Evolutionary conservation across 257 asterid species (phyloP), one percentile per base, ranked within the genome.

Genomic region (Fraxinus quadrangulata): DNA sequence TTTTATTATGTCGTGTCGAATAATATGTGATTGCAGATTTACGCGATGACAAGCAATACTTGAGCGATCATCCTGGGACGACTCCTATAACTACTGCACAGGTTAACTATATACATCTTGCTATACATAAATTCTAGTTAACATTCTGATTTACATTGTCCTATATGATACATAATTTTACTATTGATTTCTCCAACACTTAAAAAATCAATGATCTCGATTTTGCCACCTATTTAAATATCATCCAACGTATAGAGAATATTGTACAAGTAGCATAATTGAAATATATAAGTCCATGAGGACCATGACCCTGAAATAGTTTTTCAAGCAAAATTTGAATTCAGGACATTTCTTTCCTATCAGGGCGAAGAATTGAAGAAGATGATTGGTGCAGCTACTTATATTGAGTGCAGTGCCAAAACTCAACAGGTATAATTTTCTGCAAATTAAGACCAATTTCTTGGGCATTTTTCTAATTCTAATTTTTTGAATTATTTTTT

Each of bases 351-450:
- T 63, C 2, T 37, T 76, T 45, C 24, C 2, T 5, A 75, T 13
- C 77, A 93, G 97, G 98, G 98, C 11, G 98, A 94, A 79, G 98
- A 94, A 79, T 73, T 92, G 82, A 90, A 81, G 86, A 90, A 89
- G 86, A 83, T 81, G 86, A 89, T 89, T 70, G 97, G 98, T 9
- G 98, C 97, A 77, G 90, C 89, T 77, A 91, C 96, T 78, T 94
- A 92, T 81, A 83, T 86, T 69, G 98, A 94, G 77, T 94, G 97
- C 72, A 94, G 98, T 75, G 96, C 98, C 77, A 94, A 91, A 76
- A 90, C 96, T 72, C 98, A 94, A 74, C 96, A 94, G 94, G 98
- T 94, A 84, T 26, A 33, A 28, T n/a, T 66, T 16, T 78, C 9
- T 17, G 6, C 33, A 61, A 36, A 16, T 66, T 49, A 0, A 59